A percentile compares a stretch with the other conserved stretches of the same genome.
Evolutionary conservation across 768 basidiomycete species (phyloP).

Genomic region (Rubroboletus pulcherrimus): DNA sequence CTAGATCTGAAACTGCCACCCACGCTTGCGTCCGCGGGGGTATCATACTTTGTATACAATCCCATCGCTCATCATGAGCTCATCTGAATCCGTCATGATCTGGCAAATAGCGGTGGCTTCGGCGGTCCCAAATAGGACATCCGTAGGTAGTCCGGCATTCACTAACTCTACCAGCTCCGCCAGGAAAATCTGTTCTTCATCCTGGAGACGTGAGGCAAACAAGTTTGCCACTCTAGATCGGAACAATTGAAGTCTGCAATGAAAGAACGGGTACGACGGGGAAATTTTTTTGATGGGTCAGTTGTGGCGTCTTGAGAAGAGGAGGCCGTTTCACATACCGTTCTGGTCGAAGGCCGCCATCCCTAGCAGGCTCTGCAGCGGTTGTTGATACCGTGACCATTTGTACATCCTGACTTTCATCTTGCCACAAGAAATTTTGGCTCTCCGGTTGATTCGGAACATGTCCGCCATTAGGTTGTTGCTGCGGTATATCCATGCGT

Average conservation of each 20-base stretch:
- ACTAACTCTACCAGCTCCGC: conserved; percentile 64
- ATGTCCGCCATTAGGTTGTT: conserved; percentile 21
- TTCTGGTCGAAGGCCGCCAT: conserved; percentile 48
- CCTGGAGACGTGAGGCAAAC: conserved; percentile 63
- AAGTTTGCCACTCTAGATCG: conserved; percentile 69
- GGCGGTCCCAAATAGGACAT: conserved; percentile 69
- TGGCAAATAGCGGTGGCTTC: conserved; percentile 75
- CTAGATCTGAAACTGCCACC: not conserved
- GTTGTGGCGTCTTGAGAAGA: not conserved
- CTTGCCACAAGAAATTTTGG: conserved; percentile 63
- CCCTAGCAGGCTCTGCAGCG: conserved; percentile 34
- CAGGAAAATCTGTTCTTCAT: conserved; percentile 75
- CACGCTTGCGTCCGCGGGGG: not conserved
- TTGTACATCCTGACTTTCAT: conserved; percentile 60
- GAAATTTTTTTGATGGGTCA: not conserved
- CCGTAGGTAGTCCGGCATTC: conserved; percentile 70
- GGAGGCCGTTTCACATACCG: conserved; percentile 45
- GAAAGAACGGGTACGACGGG: not conserved
- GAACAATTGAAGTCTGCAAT: conserved; percentile 71
- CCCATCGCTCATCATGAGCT: conserved; percentile 86
- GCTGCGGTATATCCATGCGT: conserved; percentile 50
- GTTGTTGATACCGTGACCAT: conserved; percentile 52
- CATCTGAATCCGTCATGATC: conserved; percentile 65
- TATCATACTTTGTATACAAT: conserved; percentile 78
- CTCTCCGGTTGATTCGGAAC: conserved; percentile 30